These are phyloP conservation scores for Coemansia brasiliensis DNA, from an alignment of 192 early-diverging fungal genomes.

Conservation along the genomic window DNA sequence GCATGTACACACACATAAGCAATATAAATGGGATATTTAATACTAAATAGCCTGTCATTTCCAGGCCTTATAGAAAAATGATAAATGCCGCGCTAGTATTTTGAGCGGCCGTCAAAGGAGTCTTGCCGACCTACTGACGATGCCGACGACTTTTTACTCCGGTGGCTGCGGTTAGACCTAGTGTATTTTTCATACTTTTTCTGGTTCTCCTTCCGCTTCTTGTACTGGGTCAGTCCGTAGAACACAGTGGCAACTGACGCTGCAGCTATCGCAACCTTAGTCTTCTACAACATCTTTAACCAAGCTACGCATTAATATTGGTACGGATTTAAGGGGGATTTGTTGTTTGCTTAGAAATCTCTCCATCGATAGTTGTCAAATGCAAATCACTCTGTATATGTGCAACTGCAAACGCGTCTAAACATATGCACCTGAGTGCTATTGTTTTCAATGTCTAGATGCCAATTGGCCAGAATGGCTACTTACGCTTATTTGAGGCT, in stretches of 20 bases:
- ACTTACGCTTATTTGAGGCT: slow-evolving; percentile 48
- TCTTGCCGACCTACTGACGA: slow-evolving; percentile 1
- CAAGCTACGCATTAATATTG: too few relatives aligned
- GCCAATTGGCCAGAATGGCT: neutral
- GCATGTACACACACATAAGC: neutral
- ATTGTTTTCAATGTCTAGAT: neutral
- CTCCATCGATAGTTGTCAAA: too few relatives aligned
- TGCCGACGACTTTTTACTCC: slow-evolving; percentile 5
- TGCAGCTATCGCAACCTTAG: slow-evolving; percentile 17
- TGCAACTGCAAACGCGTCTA: neutral
- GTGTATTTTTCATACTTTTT: slow-evolving; percentile 22
- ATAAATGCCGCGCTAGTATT: neutral
- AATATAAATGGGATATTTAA: slow-evolving; percentile 6
- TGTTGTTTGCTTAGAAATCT: too few relatives aligned
- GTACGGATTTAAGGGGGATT: too few relatives aligned
- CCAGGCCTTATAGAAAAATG: neutral
- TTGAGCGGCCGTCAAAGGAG: slow-evolving; percentile 9
- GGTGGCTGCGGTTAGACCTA: slow-evolving; percentile 3
- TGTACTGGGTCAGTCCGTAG: slow-evolving; percentile 20
- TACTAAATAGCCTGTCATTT: neutral
- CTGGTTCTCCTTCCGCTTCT: slow-evolving; percentile 15
- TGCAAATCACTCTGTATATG: too few relatives aligned
- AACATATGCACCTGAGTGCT: neutral
- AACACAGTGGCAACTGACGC: slow-evolving; percentile 17
- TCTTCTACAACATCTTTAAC: slow-evolving; percentile 22